Percentiles rank a stretch among this genome's conserved stretches.
phyloP scores from a whole-genome alignment of 768 basidiomycete genomes.

The Pleurotus citrinopileatus region DNA sequence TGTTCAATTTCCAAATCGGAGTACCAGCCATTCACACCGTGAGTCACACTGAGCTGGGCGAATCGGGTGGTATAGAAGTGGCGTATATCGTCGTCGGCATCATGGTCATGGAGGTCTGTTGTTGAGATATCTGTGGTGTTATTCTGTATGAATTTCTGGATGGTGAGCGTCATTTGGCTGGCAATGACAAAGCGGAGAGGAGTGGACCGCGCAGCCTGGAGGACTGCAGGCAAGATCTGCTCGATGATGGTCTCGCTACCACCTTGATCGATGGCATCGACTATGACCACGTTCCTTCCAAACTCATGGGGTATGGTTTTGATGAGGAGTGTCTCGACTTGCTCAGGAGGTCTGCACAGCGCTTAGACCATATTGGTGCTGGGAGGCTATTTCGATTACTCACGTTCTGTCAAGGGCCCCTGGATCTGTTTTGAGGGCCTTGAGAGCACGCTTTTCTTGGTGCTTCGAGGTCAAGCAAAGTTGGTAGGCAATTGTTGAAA shows the following conservation, averaged over 20 bases:
- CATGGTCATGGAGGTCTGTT: constrained; percentile 2
- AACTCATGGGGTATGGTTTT: constrained; percentile 17
- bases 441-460: not conserved
- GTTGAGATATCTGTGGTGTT: not conserved
- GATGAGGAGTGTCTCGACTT: constrained; percentile 31
- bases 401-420: not conserved
- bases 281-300: constrained; percentile 19
- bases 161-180: constrained; percentile 25
- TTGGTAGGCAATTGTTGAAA: constrained; percentile 31
- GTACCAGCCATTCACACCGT: constrained; percentile 1
- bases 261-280: constrained; percentile 34
- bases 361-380: too few species aligned
- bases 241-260: constrained; percentile 19
- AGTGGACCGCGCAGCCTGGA: constrained; percentile 17
- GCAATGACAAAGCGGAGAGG: constrained; percentile 29
- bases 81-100: constrained; percentile 9
- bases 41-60: not conserved
- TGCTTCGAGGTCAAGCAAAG: constrained; percentile 18
- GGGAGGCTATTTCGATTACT: not conserved
- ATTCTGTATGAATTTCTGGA: constrained; percentile 12
- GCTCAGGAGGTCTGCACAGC: constrained; percentile 8
- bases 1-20: not conserved
- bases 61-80: constrained; percentile 1
- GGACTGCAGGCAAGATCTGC: constrained; percentile 24
- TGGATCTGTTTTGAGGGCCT: not conserved